Conservation (phyloP, 2,329 filamentous ascomycete species). For the Aureobasidium sp. region DNA sequence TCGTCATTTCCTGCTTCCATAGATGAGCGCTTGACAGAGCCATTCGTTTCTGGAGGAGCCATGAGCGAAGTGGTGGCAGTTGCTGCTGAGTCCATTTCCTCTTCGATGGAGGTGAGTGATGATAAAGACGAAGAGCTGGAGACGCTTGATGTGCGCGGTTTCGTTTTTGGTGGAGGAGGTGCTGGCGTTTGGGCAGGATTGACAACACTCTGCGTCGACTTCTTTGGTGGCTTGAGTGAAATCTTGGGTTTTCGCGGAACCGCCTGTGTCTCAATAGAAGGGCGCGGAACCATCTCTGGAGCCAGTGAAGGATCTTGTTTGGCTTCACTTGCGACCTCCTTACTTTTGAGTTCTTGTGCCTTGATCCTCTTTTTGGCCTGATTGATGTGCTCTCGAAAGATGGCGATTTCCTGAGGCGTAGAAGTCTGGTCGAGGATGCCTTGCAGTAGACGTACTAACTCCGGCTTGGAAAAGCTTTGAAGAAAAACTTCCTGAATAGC, state of each 20-base stretch:
- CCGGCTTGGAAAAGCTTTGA: slow-evolving; percentile 32
- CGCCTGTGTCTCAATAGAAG: slow-evolving; percentile 26
- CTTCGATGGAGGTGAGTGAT: slow-evolving; percentile 29
- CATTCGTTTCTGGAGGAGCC: neutral
- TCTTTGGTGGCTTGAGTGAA: slow-evolving; percentile 26
- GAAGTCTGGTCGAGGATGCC: slow-evolving; percentile 37
- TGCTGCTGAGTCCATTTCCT: slow-evolving; percentile 18
- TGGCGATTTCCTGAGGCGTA: slow-evolving; percentile 32
- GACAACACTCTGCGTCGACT: neutral
- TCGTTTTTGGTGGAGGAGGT: neutral
- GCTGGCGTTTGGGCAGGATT: neutral
- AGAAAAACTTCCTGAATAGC: slow-evolving; percentile 40
- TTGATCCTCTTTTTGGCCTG: slow-evolving; percentile 37
- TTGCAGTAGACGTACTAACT: slow-evolving; percentile 35
- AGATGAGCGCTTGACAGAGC: slow-evolving; percentile 29
- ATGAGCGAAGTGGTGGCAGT: neutral
- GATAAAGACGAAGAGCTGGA: slow-evolving; percentile 32
- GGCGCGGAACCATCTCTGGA: slow-evolving; percentile 18
- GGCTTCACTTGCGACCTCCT: slow-evolving; percentile 16
- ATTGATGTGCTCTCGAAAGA: slow-evolving; percentile 39
- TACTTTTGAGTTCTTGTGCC: slow-evolving; percentile 21
- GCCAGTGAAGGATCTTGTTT: slow-evolving; percentile 29
- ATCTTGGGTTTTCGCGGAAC: slow-evolving; percentile 24
- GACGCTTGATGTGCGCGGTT: slow-evolving; percentile 21
- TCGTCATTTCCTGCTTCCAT: slow-evolving; percentile 29